Evolutionary conservation across 2,329 filamentous ascomycete species (phyloP).

Genomic region (Fusarium torreyae): DNA sequence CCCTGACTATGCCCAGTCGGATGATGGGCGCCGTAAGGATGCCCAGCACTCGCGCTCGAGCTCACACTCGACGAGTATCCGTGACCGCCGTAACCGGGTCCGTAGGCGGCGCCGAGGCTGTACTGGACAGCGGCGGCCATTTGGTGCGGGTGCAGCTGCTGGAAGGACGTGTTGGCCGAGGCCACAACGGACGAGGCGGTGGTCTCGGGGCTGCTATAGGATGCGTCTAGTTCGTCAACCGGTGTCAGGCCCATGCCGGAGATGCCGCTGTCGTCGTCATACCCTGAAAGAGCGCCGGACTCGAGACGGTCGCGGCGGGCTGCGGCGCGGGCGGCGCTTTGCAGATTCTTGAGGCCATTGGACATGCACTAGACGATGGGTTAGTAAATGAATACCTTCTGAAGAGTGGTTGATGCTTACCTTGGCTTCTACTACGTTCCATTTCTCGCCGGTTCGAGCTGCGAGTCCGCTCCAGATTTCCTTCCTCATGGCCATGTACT

Average conservation of each 20-base stretch:
- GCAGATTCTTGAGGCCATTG: constrained; percentile 85
- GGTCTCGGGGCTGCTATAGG: constrained; percentile 70
- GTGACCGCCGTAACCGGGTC: constrained; percentile 51
- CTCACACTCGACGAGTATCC: constrained; percentile 70
- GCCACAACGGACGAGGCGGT: constrained; percentile 60
- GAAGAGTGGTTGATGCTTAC: constrained; percentile 55
- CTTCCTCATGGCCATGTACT: constrained; percentile 84
- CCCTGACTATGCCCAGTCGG: constrained; percentile 53
- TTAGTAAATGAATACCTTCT: constrained; percentile 3
- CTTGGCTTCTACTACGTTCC: constrained; percentile 78
- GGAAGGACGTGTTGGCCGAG: constrained; percentile 55
- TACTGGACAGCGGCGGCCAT: constrained; percentile 44
- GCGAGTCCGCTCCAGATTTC: constrained; percentile 87
- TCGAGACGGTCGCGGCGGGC: constrained; percentile 75
- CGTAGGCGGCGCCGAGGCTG: constrained; percentile 45
- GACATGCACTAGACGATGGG: constrained; percentile 78
- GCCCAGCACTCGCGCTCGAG: constrained; percentile 60
- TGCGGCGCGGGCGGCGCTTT: constrained; percentile 76
- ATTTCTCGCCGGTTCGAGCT: constrained; percentile 84
- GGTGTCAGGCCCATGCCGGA: constrained; percentile 72
- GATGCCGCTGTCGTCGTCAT: constrained; percentile 81
- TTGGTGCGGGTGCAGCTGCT: constrained; percentile 49
- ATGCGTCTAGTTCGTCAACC: constrained; percentile 71
- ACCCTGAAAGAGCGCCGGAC: constrained; percentile 60
- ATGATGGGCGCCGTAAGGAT: constrained; percentile 52